A percentile compares a stretch with the other conserved stretches of the same genome.
Conservation (phyloP, 2,329 filamentous ascomycete species). For the Aspergillus uvarum region DNA sequence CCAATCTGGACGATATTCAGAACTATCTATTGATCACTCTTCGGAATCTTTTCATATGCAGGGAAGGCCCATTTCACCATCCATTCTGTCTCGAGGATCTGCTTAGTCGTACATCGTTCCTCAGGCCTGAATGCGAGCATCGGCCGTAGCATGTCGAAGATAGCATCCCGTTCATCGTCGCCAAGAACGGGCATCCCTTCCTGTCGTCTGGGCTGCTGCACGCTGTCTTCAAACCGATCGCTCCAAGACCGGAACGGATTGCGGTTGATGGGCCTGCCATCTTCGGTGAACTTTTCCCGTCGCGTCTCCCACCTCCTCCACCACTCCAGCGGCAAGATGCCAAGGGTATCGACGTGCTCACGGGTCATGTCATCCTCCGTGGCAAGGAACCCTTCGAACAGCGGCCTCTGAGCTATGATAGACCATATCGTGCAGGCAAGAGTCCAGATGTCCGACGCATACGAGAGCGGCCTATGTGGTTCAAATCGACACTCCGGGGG, state of each 20-base stretch:
- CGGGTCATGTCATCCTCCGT: slow-evolving; percentile 31
- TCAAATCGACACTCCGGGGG: slow-evolving; percentile 42
- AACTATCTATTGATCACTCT: too few species aligned
- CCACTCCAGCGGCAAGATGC: slow-evolving; percentile 30
- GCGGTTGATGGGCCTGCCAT: slow-evolving; percentile 25
- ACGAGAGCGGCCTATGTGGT: slow-evolving; percentile 33
- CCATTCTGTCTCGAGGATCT: slow-evolving; percentile 31
- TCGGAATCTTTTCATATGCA: slow-evolving; percentile 18
- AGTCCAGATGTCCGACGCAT: slow-evolving; percentile 43
- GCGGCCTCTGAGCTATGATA: slow-evolving; percentile 33
- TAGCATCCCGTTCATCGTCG: slow-evolving; percentile 15
- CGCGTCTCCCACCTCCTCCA: slow-evolving; percentile 29
- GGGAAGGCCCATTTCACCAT: slow-evolving; percentile 33
- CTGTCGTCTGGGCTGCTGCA: slow-evolving; percentile 29
- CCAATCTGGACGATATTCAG: too few species aligned
- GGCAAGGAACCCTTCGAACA: slow-evolving; percentile 31
- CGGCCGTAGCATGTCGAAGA: slow-evolving; percentile 26
- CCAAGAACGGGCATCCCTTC: slow-evolving; percentile 10
- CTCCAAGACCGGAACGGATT: slow-evolving; percentile 21
- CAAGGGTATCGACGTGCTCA: slow-evolving; percentile 35
- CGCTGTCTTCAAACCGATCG: slow-evolving; percentile 27
- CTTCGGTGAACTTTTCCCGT: slow-evolving; percentile 24
- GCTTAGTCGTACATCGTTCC: slow-evolving; percentile 23
- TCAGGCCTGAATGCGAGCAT: slow-evolving; percentile 32
- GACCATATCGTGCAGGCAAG: slow-evolving; percentile 40